These are phyloP conservation scores for Lagerstroemia speciosa DNA, from an alignment of 345 rosid species.

Conservation along the genomic window DNA sequence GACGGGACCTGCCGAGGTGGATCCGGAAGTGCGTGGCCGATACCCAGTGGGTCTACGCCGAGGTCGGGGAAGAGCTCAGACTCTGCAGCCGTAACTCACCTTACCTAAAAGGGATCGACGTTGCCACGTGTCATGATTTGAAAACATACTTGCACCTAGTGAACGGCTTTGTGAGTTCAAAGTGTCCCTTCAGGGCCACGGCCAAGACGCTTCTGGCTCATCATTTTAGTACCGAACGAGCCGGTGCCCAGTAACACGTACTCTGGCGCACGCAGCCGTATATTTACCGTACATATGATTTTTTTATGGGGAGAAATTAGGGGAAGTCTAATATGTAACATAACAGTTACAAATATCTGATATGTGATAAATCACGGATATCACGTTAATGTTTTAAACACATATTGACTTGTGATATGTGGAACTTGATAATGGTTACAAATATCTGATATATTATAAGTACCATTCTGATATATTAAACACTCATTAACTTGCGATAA, in stretches of 20 bases:
- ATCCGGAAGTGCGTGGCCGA: slow-evolving; percentile 45
- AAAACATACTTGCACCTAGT: slow-evolving; percentile 70
- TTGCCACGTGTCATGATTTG: slow-evolving; percentile 81
- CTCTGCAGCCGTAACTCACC: slow-evolving; percentile 66
- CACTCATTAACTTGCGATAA: too few species aligned
- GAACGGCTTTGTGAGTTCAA: slow-evolving; percentile 58
- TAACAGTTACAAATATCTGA: too few species aligned
- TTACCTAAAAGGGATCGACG: slow-evolving; percentile 33
- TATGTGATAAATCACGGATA: too few species aligned
- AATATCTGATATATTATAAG: too few species aligned
- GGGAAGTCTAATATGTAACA: too few species aligned
- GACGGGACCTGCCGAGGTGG: slow-evolving; percentile 41
- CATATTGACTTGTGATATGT: too few species aligned
- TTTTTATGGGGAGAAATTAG: not conserved
- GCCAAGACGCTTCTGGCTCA: slow-evolving; percentile 29
- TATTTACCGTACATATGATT: not conserved
- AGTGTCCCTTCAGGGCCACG: slow-evolving; percentile 57
- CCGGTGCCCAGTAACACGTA: not conserved
- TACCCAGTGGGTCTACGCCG: slow-evolving; percentile 71
- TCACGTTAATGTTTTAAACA: too few species aligned
- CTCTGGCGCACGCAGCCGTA: not conserved
- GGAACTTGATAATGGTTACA: too few species aligned
- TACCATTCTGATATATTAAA: too few species aligned
- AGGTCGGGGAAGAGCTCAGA: slow-evolving; percentile 69
- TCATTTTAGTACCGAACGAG: slow-evolving; percentile 1